Base-by-base conservation (phyloP, 2,329 filamentous ascomycete species). In the Trichocomaceae sp. region DNA sequence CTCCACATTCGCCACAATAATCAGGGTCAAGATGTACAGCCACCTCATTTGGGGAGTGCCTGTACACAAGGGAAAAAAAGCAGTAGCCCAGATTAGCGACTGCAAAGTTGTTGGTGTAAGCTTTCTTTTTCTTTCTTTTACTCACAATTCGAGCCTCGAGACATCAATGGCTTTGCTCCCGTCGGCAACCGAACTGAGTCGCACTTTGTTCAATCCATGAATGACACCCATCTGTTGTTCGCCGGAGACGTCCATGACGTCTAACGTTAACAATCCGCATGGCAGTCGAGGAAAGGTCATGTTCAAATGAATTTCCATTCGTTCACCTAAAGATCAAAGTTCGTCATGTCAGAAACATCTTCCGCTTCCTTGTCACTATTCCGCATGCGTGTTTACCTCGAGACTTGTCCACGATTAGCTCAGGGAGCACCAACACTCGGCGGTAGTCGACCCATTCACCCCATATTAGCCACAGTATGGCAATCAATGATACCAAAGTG, bases 291-390 rank as follows among this genome's bases (percentile, higher is more conserved):
- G 93, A 70, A 99, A 99, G 47, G 90, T 93, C 57, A 99, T 85
- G 77, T 99, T 99, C 73, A 99, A 82, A 71, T 96, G 90, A 61
- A 99, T 99, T 72, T 97, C 93, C 92, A 99, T 97, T 73, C 92
- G 90, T 79, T 99, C 91, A 71, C 90, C 88, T 90, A 63, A 68
- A 53, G 50, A 59, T 22, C 8, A 29, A 47, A 41, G 31, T 3
- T 10, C 47, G 4, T 9, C 19, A n/a, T n/a, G 23, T 53, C 9
- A 53, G 44, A 29, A 47, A 17, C 45, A n/a, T 15, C 29, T 31
- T 39, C 47, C 29, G 2, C 15, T 41, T n/a, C 20, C 17, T 17
- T 1, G 2, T 50, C 3, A 15, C 29, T 2, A 35, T 29, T 41
- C 3, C 37, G 23, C 7, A 7, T 3, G 3, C n/a, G 17, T 33